phyloP scores from a whole-genome alignment of 441 rosid genomes.

The Populus hybrid region DNA sequence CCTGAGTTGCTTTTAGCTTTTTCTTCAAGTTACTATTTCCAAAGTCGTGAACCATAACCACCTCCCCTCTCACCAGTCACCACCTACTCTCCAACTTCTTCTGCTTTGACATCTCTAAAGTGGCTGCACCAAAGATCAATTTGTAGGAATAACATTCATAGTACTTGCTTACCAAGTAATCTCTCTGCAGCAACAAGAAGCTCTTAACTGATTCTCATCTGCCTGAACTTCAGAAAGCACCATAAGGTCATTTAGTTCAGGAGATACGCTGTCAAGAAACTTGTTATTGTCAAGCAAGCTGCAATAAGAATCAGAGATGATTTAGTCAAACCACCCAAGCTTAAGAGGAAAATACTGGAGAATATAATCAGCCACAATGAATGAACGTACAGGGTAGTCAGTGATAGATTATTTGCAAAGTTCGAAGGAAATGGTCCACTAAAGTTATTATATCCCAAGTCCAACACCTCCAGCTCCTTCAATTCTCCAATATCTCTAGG shows the following conservation, averaged over 20 bases:
- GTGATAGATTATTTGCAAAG: slow-evolving; percentile 37
- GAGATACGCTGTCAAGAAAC: slow-evolving; percentile 36
- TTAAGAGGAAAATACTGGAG: neutral
- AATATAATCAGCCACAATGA: neutral
- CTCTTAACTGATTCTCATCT: slow-evolving; percentile 33
- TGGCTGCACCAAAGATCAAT: neutral
- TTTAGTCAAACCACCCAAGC: slow-evolving; percentile 12
- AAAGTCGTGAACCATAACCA: neutral
- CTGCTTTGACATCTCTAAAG: neutral
- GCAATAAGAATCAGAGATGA: slow-evolving; percentile 18
- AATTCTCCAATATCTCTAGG: slow-evolving; percentile 70
- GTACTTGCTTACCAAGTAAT: slow-evolving; percentile 26
- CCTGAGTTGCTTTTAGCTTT: neutral
- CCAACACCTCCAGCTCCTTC: slow-evolving; percentile 76
- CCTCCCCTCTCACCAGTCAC: neutral
- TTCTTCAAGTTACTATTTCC: neutral
- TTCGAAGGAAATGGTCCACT: slow-evolving; percentile 52
- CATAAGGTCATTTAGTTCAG: slow-evolving; percentile 39
- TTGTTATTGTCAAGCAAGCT: slow-evolving; percentile 58
- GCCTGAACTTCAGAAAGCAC: slow-evolving; percentile 43
- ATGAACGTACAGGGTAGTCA: slow-evolving; percentile 49
- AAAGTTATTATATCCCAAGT: slow-evolving; percentile 81
- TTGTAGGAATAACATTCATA: neutral
- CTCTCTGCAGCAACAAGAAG: slow-evolving; percentile 23
- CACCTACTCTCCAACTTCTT: neutral